phyloP scores from a whole-genome alignment of 2,329 filamentous ascomycete genomes.

The Cladobotryum protrusum region DNA sequence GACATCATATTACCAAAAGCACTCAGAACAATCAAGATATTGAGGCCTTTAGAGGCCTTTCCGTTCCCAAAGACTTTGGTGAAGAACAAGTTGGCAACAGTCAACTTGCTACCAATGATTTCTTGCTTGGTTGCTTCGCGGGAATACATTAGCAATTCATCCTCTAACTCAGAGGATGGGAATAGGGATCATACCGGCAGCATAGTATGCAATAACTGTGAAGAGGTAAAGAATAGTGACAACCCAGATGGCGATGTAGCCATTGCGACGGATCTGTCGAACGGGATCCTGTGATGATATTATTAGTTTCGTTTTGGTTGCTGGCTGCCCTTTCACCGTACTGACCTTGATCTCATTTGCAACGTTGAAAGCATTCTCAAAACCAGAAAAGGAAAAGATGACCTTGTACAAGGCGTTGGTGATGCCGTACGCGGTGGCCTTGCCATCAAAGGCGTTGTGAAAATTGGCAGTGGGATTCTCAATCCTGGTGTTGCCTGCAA shows the following conservation, averaged over 20 bases:
- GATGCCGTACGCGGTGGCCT: constrained; percentile 29
- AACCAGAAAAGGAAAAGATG: constrained; percentile 53
- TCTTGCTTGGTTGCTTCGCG: constrained; percentile 42
- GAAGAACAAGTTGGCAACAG: constrained; percentile 55
- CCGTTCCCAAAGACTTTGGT: constrained; percentile 47
- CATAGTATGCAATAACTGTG: constrained; percentile 56
- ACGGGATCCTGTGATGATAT: constrained; percentile 42
- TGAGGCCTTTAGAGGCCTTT: constrained; percentile 45
- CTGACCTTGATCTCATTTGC: constrained; percentile 43
- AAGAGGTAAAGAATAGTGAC: constrained; percentile 52
- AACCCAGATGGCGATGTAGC: constrained; percentile 41
- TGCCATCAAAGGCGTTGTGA: constrained; percentile 29
- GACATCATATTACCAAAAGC: constrained; percentile 55
- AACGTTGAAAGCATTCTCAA: constrained; percentile 55
- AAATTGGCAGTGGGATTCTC: constrained; percentile 31
- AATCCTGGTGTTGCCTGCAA: constrained; percentile 33
- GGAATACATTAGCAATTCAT: neutral
- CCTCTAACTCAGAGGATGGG: neutral
- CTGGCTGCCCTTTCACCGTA: neutral
- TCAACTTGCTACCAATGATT: constrained; percentile 46
- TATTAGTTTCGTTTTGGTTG: neutral
- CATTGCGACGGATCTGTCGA: constrained; percentile 45
- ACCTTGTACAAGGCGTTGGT: constrained; percentile 50
- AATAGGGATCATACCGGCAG: constrained; percentile 32
- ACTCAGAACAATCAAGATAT: constrained; percentile 50